Evolutionary conservation across 495 filamentous ascomycete species (phyloP).

Genomic region (Aspergillus olivimuriae): DNA sequence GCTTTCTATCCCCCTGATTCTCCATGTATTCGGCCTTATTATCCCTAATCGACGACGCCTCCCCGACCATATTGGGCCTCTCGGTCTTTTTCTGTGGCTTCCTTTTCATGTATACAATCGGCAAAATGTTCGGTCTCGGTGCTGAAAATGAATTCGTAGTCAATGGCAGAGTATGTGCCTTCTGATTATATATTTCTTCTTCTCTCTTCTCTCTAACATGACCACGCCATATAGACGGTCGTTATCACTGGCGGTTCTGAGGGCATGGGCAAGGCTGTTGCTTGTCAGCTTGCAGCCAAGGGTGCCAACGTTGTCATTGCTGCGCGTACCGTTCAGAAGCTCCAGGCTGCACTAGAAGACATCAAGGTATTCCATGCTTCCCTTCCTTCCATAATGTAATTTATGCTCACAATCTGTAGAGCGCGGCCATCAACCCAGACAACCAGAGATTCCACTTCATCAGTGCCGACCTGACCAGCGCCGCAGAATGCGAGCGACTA

Average conservation of each 20-base stretch:
- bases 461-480: conserved; percentile 70
- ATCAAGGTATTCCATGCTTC: conserved; percentile 46
- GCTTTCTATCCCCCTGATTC: conserved; percentile 14
- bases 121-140: conserved; percentile 61
- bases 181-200: conserved; percentile 8
- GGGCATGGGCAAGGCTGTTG: conserved; percentile 78
- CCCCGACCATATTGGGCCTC: conserved; percentile 27
- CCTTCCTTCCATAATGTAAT: neutral
- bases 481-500: conserved; percentile 59
- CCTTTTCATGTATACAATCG: conserved; percentile 36
- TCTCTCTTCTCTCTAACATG: too few species aligned
- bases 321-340: conserved; percentile 67
- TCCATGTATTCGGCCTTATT: conserved; percentile 26
- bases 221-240: conserved; percentile 52
- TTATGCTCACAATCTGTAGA: conserved; percentile 31
- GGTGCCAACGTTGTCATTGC: conserved; percentile 86
- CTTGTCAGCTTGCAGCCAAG: conserved; percentile 65
- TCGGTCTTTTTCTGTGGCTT: conserved; percentile 40
- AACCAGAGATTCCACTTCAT: conserved; percentile 78
- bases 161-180: conserved; percentile 62
- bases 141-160: conserved; percentile 73
- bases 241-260: conserved; percentile 89
- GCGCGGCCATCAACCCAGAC: conserved; percentile 49
- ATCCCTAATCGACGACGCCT: conserved; percentile 19
- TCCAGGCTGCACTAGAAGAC: conserved; percentile 62